phyloP scores from a whole-genome alignment of 2,329 filamentous ascomycete species.

The Rugonectria rugulosa region DNA sequence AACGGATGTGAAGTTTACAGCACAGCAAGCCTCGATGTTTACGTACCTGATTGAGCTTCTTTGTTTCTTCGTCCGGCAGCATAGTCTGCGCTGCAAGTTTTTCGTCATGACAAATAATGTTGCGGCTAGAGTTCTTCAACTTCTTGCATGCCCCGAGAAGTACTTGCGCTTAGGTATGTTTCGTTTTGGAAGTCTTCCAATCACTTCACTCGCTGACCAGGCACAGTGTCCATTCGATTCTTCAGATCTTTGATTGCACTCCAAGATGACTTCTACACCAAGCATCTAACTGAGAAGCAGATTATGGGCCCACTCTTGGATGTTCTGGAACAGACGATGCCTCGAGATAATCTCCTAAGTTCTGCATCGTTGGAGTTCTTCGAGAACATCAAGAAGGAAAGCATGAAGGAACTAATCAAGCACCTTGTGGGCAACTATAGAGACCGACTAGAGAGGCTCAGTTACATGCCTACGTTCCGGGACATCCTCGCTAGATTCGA shows the following conservation, averaged over 20 bases:
- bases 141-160: conserved; percentile 86
- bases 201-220: conserved; percentile 35
- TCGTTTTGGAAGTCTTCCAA: not conserved
- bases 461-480: conserved; percentile 85
- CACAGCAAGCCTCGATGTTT: conserved; percentile 89
- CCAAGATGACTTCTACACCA: conserved; percentile 90
- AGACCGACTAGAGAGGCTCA: conserved; percentile 76
- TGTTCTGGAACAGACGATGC: conserved; percentile 84
- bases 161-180: conserved; percentile 84
- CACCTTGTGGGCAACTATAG: conserved; percentile 87
- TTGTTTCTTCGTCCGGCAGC: conserved; percentile 91
- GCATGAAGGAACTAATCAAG: conserved; percentile 80
- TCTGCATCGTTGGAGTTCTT: conserved; percentile 95
- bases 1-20: conserved; percentile 73
- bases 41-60: conserved; percentile 91
- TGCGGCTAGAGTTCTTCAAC: conserved; percentile 79
- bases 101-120: conserved; percentile 86
- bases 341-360: conserved; percentile 90
- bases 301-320: conserved; percentile 86
- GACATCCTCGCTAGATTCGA: conserved; percentile 80
- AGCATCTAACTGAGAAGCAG: conserved; percentile 81
- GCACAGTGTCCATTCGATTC: conserved; percentile 84
- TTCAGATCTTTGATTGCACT: conserved; percentile 86
- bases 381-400: conserved; percentile 85
- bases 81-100: conserved; percentile 84